Percentiles rank a stretch among this genome's conserved stretches.
Conservation (phyloP, 371 early-diverging fungal genomes). For the Chytridium lagenaria region DNA sequence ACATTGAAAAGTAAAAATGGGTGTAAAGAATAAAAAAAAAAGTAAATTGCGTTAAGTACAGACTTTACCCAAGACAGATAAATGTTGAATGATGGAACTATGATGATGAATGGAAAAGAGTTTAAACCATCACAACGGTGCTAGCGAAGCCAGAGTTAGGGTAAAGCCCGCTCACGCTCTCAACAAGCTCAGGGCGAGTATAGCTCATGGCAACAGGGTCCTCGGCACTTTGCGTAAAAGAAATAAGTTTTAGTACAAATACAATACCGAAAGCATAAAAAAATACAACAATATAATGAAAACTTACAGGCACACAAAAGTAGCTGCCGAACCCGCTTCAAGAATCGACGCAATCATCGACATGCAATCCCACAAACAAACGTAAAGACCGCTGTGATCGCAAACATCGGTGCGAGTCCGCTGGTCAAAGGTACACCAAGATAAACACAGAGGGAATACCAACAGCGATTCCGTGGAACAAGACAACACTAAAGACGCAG, state of each 20-base stretch:
- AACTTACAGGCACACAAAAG: conserved; percentile 5
- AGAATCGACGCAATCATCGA: background rate
- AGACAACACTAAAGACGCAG: background rate
- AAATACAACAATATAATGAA: too few relatives aligned
- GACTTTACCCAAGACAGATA: too few relatives aligned
- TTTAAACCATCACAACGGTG: too few relatives aligned
- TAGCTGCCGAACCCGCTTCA: background rate
- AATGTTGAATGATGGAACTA: too few relatives aligned
- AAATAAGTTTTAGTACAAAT: too few relatives aligned
- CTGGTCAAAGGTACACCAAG: background rate
- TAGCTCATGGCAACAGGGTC: background rate
- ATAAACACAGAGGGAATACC: background rate
- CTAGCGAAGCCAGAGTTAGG: background rate
- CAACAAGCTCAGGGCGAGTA: conserved; percentile 6
- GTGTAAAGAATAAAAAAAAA: too few relatives aligned
- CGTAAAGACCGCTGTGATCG: background rate
- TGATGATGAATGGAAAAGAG: too few relatives aligned
- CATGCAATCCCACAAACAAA: background rate
- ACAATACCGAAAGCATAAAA: too few relatives aligned
- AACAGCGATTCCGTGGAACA: background rate
- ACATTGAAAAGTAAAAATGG: too few relatives aligned
- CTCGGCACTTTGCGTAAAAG: conserved; percentile 6
- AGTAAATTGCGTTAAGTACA: too few relatives aligned
- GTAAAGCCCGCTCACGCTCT: background rate
- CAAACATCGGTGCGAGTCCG: too few relatives aligned